Conservation (phyloP, 2,329 filamentous ascomycete genomes). For the Chaetomiaceae sp. region DNA sequence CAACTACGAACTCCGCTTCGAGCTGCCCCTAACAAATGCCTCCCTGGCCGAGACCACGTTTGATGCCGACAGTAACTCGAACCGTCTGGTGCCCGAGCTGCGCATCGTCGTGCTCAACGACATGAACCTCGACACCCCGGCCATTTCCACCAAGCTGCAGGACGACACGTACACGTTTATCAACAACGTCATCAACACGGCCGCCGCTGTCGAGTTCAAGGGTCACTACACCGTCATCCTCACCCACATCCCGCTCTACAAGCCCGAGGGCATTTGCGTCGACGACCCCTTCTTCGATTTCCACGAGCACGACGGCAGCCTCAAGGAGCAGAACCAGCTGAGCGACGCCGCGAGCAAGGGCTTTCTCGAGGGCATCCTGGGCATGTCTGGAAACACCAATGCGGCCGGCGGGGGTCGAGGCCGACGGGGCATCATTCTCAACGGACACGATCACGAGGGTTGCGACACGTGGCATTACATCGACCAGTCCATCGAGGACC, state of each 20-base stretch:
- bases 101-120: slow-evolving; percentile 84
- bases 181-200: slow-evolving; percentile 60
- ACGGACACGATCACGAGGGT: slow-evolving; percentile 91
- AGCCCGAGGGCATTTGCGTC: slow-evolving; percentile 73
- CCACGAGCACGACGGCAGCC: slow-evolving; percentile 60
- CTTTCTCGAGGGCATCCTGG: slow-evolving; percentile 80
- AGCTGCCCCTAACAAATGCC: slow-evolving; percentile 44
- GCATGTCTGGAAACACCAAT: slow-evolving; percentile 59
- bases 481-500: slow-evolving; percentile 50
- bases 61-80: slow-evolving; percentile 38
- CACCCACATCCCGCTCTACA: slow-evolving; percentile 89
- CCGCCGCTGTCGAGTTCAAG: slow-evolving; percentile 54
- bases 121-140: slow-evolving; percentile 88
- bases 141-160: slow-evolving; percentile 61
- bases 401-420: slow-evolving; percentile 60
- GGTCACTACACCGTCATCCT: slow-evolving; percentile 76
- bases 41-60: slow-evolving; percentile 38
- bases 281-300: slow-evolving; percentile 82
- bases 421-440: slow-evolving; percentile 73
- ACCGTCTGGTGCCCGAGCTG: slow-evolving; percentile 59
- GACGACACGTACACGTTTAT: slow-evolving; percentile 73
- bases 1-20: slow-evolving; percentile 83
- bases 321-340: slow-evolving; percentile 90
- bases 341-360: slow-evolving; percentile 65
- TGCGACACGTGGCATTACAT: slow-evolving; percentile 86